Evolutionary conservation across 306 rosid species (phyloP).

Genomic region (Prunus dulcis): DNA sequence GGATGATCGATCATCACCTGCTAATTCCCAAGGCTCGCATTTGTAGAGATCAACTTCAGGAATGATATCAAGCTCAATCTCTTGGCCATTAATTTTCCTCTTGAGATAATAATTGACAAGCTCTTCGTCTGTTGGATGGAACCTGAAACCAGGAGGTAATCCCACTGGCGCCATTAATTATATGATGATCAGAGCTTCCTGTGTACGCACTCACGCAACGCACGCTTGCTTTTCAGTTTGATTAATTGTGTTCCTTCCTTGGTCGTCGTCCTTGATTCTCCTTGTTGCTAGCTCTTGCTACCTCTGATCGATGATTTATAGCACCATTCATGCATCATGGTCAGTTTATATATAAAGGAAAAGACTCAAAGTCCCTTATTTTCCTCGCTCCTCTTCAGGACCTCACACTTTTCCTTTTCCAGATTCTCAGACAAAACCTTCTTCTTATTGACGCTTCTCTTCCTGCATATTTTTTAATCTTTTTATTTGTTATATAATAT

Average conservation of each 20-base stretch:
- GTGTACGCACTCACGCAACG: no score
- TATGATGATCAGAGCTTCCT: no score
- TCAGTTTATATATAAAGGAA: constrained; percentile 32
- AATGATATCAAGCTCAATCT: constrained; percentile 94
- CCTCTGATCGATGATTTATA: constrained; percentile 16
- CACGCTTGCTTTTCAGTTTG: no score
- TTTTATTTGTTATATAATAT: no score
- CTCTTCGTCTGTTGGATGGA: constrained; percentile 98
- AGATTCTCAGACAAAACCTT: constrained; percentile 95
- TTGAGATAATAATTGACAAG: constrained; percentile 93
- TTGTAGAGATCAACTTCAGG: constrained; percentile 99
- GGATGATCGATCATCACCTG: constrained; percentile 45
- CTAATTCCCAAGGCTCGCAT: constrained; percentile 99
- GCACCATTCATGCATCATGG: constrained; percentile 4
- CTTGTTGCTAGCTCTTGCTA: not conserved
- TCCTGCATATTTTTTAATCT: no score
- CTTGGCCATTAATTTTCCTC: constrained; percentile 83
- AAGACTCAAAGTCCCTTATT: constrained; percentile 64
- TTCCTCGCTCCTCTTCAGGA: constrained; percentile 16
- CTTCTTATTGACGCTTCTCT: constrained; percentile 21
- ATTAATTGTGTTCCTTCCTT: no score
- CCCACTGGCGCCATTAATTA: constrained; percentile 84
- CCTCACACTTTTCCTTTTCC: constrained; percentile 58
- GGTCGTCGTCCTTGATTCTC: not conserved
- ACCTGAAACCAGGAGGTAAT: constrained; percentile 98